A percentile compares a stretch with the other conserved stretches of the same genome.
phyloP scores from a whole-genome alignment of 2,329 filamentous ascomycete genomes.

The Aspergillus sp. region DNA sequence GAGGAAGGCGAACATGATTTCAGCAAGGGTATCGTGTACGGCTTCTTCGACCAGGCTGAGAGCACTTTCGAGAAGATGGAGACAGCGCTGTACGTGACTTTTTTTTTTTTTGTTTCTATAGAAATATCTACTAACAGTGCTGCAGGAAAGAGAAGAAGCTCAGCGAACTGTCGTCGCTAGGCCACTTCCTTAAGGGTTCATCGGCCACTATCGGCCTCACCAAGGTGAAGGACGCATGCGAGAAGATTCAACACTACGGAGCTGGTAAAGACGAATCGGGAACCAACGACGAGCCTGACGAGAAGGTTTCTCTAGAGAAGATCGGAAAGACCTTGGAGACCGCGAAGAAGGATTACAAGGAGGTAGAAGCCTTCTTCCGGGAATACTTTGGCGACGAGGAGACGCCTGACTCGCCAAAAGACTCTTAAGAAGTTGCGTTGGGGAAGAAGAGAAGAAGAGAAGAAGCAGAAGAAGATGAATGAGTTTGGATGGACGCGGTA shows the following conservation, averaged over 20 bases:
- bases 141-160: constrained; percentile 67
- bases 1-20: constrained; percentile 88
- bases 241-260: constrained; percentile 94
- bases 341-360: constrained; percentile 74
- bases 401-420: background rate
- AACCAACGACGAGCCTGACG: constrained; percentile 62
- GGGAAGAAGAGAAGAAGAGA: background rate
- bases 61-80: constrained; percentile 87
- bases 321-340: constrained; percentile 68
- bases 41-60: constrained; percentile 90
- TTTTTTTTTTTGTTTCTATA: background rate
- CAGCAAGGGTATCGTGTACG: constrained; percentile 81
- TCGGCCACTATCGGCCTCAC: constrained; percentile 89
- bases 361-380: constrained; percentile 69
- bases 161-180: constrained; percentile 73
- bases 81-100: constrained; percentile 67
- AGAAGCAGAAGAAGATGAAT: background rate
- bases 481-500: constrained; percentile 11
- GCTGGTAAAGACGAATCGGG: constrained; percentile 79
- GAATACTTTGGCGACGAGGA: constrained; percentile 63
- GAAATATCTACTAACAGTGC: background rate
- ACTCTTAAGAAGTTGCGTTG: background rate
- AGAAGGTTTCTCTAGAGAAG: constrained; percentile 65
- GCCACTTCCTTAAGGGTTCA: constrained; percentile 96
- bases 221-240: constrained; percentile 89